Percentiles rank a stretch among this genome's conserved stretches.
Conservation (phyloP, 129 eudicot genomes). For the Ambrosia artemisiifolia region DNA sequence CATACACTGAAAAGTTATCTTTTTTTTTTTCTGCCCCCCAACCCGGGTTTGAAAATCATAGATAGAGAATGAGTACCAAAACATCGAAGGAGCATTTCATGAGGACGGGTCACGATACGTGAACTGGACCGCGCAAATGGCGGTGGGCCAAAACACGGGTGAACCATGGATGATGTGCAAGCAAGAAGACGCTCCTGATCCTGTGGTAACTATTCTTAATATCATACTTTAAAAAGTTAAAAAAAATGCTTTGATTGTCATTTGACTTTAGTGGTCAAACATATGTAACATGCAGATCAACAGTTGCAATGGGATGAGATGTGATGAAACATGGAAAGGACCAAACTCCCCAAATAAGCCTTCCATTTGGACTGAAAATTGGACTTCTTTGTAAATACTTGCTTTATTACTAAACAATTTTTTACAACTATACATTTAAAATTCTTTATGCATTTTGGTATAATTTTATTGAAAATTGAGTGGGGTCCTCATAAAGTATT, state of each 20-base stretch:
- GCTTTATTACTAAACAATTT: not conserved
- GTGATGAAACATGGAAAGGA: constrained; percentile 80
- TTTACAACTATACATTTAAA: not conserved
- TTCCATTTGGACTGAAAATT: constrained; percentile 87
- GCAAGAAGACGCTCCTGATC: constrained; percentile 92
- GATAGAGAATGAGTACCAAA: constrained; percentile 94
- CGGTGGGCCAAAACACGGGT: constrained; percentile 70
- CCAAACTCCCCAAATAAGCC: constrained; percentile 91
- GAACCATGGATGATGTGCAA: constrained; percentile 99
- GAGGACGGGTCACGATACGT: constrained; percentile 58
- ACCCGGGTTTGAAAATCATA: constrained; percentile 14
- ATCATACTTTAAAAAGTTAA: not conserved
- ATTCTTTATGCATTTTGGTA: no score
- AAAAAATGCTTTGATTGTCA: not conserved
- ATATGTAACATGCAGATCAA: constrained; percentile 58
- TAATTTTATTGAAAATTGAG: no score
- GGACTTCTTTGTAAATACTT: constrained; percentile 70
- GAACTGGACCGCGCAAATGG: constrained; percentile 84
- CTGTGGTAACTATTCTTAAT: constrained; percentile 50
- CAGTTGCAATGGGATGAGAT: constrained; percentile 79
- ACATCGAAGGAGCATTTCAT: constrained; percentile 52
- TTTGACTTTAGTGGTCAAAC: constrained; percentile 12
- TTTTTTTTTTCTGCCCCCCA: not conserved
- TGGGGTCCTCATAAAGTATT: no score
- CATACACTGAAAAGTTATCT: not conserved